Evolutionary conservation across 176 grass and related monocot species (phyloP), one percentile per base, ranked within the genome.

Genomic region (Puya raimondii): DNA sequence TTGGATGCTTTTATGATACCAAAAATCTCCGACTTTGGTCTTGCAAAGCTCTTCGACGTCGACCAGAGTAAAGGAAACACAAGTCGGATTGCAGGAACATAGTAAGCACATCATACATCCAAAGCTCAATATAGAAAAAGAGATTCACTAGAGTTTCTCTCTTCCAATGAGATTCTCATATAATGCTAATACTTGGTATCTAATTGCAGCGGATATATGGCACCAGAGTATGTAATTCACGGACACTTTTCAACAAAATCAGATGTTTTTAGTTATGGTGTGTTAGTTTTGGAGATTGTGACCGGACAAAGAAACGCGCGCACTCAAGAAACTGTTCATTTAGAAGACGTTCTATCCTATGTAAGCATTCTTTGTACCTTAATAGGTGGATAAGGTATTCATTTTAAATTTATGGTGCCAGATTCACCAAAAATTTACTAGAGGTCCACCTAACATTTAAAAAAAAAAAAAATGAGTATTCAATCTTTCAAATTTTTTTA

Each of bases 211-310:
- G 88, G 88, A 17, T 91, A 91, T 64, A 91, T 91, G 82, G 66
- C 88, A 84, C 88, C 88, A 12, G 75, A 82, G 81, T 85, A 91
- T 57, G 88, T 78, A 1, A 84, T 91, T 72, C 67, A 74, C 64
- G 88, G 88, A 2, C 81, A 84, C 54, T 91, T 81, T 64, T 91
- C 88, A 64, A 20, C 59, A 11, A 91, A 87, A 71, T 91, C 85
- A 6, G 85, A 91, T 1, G 81, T 87, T 23, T 87, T 82, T 48
- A 87, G 85, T 52, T 91, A 83, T 57, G 88, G 85, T 12, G 53
- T 91, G 23, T 76, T 91, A 66, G 72, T 91, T 64, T 77, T 91
- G 74, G 88, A 91, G 73, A 85, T 85, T 61, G 10, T 91, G 63
- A 91, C 81, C 0, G 68, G 85, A 81, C 76, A 69, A 82, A 73